phyloP scores from a whole-genome alignment of 176 grass and related monocot species.

The Carex littledalei region DNA sequence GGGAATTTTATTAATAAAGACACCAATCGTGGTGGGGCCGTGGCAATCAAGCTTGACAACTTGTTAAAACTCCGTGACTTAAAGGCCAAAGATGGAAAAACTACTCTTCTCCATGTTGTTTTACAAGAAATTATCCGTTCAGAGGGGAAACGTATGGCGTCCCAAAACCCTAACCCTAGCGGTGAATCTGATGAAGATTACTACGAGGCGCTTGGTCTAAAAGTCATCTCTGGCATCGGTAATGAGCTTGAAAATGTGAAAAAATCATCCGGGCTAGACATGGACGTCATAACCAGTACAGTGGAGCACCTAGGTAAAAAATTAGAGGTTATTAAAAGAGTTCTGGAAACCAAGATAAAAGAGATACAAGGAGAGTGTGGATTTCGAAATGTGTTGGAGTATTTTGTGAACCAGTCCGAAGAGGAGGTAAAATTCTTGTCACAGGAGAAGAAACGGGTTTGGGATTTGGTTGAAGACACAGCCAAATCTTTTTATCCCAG shows the following conservation, averaged over 20 bases:
- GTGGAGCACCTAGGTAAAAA: constrained; percentile 52
- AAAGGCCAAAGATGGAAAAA: constrained; percentile 76
- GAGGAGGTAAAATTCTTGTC: constrained; percentile 41
- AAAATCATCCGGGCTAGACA: constrained; percentile 64
- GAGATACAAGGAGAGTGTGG: constrained; percentile 60
- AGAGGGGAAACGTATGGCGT: constrained; percentile 59
- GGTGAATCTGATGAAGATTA: constrained; percentile 44
- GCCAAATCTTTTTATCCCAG: constrained; percentile 71
- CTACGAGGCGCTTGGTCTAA: constrained; percentile 54
- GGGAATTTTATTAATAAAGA: constrained; percentile 87
- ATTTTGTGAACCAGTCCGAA: constrained; percentile 51
- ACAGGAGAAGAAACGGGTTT: constrained; percentile 53
- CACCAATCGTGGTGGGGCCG: constrained; percentile 74
- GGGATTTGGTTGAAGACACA: constrained; percentile 43
- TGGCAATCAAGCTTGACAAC: constrained; percentile 85
- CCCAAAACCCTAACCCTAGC: constrained; percentile 18
- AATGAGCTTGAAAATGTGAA: constrained; percentile 64
- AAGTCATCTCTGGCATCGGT: constrained; percentile 59
- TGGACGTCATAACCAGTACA: constrained; percentile 52
- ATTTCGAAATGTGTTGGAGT: constrained; percentile 52
- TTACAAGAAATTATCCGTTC: constrained; percentile 69
- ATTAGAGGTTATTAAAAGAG: constrained; percentile 63
- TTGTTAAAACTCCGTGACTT: constrained; percentile 77
- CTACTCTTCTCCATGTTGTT: constrained; percentile 83
- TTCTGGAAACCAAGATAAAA: constrained; percentile 63